Base-by-base conservation (phyloP, 306 rosid species). In the Calophaca sinica region DNA sequence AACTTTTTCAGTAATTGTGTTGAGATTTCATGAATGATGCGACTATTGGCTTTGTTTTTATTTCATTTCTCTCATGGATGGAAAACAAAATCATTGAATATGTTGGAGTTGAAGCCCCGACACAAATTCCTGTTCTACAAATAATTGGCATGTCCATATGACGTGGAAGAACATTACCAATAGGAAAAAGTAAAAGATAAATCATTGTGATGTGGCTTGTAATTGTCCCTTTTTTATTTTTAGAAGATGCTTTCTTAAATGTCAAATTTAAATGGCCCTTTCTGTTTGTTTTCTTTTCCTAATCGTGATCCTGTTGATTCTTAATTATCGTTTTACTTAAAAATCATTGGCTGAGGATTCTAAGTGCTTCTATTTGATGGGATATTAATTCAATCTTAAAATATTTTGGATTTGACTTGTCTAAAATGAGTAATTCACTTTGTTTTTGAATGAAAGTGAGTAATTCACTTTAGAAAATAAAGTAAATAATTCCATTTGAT, bases 131-230 rank as follows among this genome's bases (percentile, higher is more conserved):
- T 20, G 26, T 33, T 42, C 6, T 41, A 31, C 67, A 72, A 54
- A 50, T 68, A 35, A 35, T 39, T 5, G 35, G 32, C 62, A 36
- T 69, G 74, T 36, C 15, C 6, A 15, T 36, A 20, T 52, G 50
- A 70, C 49, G 26, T 70, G 62, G 62, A 39, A 72, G 6, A 55
- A 45, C 51, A 42, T 42, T 55, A 42, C 29, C 54, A 57, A 57
- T 5, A 71, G 42, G 10, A 12, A 38, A 73, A 60, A 8, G 13
- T 5, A 13, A 70, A 70, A 20, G n/a, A 15, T 7, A 70, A 35
- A 33, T 68, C 9, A 53, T 38, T 38, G 20, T 45, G 5, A 39
- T 42, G 12, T 57, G 76, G 67, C 41, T 44, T 28, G 28, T 39
- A 57, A 42, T 31, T n/a, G 4, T 28, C 32, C 8, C 8, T 28